Evolutionary conservation across 2,329 filamentous ascomycete species (phyloP), one percentile per base, ranked within the genome.

Genomic region (Trichoderma atroviride): DNA sequence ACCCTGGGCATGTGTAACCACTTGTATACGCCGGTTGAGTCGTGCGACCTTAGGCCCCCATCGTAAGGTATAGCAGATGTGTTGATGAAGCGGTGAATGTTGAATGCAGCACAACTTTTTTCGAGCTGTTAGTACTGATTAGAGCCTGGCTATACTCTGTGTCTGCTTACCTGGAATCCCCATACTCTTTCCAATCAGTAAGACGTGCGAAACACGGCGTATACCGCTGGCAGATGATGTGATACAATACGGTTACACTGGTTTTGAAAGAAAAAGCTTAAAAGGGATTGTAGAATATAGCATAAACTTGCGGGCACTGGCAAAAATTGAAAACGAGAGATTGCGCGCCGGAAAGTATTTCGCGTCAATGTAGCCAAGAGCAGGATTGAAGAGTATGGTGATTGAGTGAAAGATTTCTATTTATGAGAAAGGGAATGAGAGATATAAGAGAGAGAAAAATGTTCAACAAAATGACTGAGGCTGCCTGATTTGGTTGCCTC

Each of bases 401-500:
- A 37, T 35, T 59, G 29, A 50, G 24, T 37, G 29, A 50, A 59
- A 37, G 14, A 29, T 19, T 37, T 40, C 58, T 55, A 27, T n/a
- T 37, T 16, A 59, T 22, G 13, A 52, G 63, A 59, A 31, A 52
- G 55, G 50, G 29, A 59, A 24, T 11, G 55, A 67, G 55, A 59
- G 31, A 67, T 35, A 66, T 57, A 35, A 52, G 55, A 67, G 55
- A 59, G 31, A 67, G 35, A 66, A 47, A 35, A 37, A 33, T 13
- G 24, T 24, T 22, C 43, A 29, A 29, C n/a, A 29, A 4, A 22
- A 52, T 59, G 40, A 55, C 40, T 35, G 55, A 40, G 55, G 64
- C 52, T 67, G 64, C 64, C 64, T 59, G 57, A 50, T 35, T 58
- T 52, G 56, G 64, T 58, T 67, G 64, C 64, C 64, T 67, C 33